Evolutionary conservation across 163 green algal genomes (phyloP), one percentile per base, ranked within the genome.

Genomic region (Prototheca cutis): DNA sequence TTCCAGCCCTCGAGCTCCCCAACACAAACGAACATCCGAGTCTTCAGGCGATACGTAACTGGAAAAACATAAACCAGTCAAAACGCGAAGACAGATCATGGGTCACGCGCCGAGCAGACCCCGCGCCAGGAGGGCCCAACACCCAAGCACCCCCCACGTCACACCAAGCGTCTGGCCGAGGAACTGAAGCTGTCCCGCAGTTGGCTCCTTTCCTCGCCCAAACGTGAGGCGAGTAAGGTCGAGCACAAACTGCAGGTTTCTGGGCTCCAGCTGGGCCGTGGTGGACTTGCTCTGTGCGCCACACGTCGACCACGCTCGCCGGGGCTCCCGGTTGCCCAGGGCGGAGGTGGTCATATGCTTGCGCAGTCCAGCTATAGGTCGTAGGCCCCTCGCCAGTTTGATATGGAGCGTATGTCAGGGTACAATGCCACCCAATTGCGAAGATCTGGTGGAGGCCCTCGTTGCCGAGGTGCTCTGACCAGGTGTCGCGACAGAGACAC

Each of bases 201-300:
- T 61, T 13, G 66, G 66, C 18, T 17, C 32, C 4, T 27, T 30
- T 0, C 28, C 31, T 47, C 59, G 24, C 19, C 4, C n/a, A 13
- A 73, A 67, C 0, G 59, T 68, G 15, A 48, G 33, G 4, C 63
- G 39, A 4, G 66, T 59, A 4, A 73, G 34, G n/a, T 73, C 66
- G 15, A 63, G 40, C 17, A 73, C 24, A 19, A 61, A 53, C 33
- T 73, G 66, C 4, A 73, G 59, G 21, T 29, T 52, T 10, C 25
- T 24, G 17, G 10, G 45, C 24, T 45, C 10, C 30, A 32, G 25
- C n/a, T n/a, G n/a, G n/a, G n/a, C n/a, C n/a, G n/a, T n/a, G n/a
- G n/a, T n/a, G n/a, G n/a, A n/a, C n/a, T n/a, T n/a, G n/a, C n/a
- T n/a, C n/a, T n/a, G n/a, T n/a, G n/a, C n/a, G n/a, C n/a, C n/a